A percentile compares a stretch with the other conserved stretches of the same genome.
Conservation (phyloP, 352 stramenopile genomes). For the Pseudoperonospora humuli region DNA sequence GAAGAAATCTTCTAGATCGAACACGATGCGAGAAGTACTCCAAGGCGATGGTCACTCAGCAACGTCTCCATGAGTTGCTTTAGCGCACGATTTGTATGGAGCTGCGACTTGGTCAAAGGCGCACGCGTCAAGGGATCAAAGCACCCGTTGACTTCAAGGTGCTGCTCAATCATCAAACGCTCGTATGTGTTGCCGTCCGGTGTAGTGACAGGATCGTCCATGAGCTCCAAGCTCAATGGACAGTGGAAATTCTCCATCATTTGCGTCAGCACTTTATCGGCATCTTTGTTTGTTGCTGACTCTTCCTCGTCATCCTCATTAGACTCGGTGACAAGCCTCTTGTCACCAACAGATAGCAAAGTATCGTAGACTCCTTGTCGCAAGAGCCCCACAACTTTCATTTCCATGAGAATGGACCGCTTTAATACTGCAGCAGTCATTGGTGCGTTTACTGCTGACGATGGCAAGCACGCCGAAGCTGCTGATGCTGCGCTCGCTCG, state of each 20-base stretch:
- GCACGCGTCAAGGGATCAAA: conserved; percentile 62
- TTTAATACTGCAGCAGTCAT: conserved; percentile 30
- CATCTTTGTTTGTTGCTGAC: conserved; percentile 2
- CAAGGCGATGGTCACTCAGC: conserved; percentile 50
- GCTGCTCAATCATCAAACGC: conserved; percentile 67
- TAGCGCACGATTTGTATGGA: conserved; percentile 60
- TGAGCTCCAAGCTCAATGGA: conserved; percentile 65
- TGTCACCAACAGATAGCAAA: conserved; percentile 27
- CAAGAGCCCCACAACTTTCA: conserved; percentile 49
- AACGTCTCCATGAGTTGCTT: conserved; percentile 71
- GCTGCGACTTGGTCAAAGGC: conserved; percentile 44
- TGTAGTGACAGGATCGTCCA: conserved; percentile 68
- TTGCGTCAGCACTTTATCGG: conserved; percentile 44
- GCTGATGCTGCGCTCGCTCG: conserved; percentile 32
- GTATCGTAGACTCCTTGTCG: conserved; percentile 39
- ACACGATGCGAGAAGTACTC: conserved; percentile 44
- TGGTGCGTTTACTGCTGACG: conserved; percentile 16
- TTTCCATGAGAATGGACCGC: conserved; percentile 52
- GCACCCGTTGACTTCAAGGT: conserved; percentile 61
- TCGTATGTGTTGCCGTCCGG: conserved; percentile 72
- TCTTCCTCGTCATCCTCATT: conserved; percentile 5
- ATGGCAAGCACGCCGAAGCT: conserved; percentile 24
- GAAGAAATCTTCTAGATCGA: conserved; percentile 24
- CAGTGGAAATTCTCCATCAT: conserved; percentile 71
- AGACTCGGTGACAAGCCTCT: background rate